Evolutionary conservation across 306 rosid genomes (phyloP).

Genomic region (Inga oerstediana): DNA sequence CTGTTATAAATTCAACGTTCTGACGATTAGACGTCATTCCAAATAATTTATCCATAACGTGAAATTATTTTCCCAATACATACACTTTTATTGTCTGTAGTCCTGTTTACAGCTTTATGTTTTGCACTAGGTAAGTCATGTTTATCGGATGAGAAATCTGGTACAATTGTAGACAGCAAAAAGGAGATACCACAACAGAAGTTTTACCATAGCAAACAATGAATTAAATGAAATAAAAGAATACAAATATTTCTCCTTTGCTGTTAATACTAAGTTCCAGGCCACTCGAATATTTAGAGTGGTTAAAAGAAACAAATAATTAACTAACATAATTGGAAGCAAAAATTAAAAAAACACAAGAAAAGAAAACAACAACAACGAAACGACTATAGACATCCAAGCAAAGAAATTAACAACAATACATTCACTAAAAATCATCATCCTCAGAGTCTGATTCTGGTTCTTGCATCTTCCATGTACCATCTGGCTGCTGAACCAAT

Average conservation of each 20-base stretch:
- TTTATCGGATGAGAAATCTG: too few species aligned
- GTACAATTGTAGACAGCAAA: neutral
- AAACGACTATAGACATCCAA: neutral
- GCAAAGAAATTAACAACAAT: neutral
- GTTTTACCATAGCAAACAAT: neutral
- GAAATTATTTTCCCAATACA: too few species aligned
- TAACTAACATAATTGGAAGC: neutral
- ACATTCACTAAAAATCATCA: neutral
- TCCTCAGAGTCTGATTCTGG: neutral
- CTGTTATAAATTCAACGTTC: too few species aligned
- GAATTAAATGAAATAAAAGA: neutral
- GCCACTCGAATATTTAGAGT: neutral
- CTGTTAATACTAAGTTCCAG: neutral
- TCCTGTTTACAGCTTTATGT: too few species aligned
- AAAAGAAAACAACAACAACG: too few species aligned
- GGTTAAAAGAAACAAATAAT: neutral
- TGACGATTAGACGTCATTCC: too few species aligned
- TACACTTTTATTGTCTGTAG: too few species aligned
- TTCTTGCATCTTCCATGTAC: slow-evolving; percentile 64
- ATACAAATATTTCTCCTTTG: neutral
- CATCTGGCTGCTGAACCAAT: slow-evolving; percentile 63
- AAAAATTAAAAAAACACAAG: too few species aligned
- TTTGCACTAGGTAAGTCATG: neutral
- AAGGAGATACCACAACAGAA: neutral
- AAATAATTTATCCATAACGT: too few species aligned